These are phyloP conservation scores for Amylostereum areolatum DNA, from an alignment of 1,284 basidiomycete genomes.

Conservation along the genomic window DNA sequence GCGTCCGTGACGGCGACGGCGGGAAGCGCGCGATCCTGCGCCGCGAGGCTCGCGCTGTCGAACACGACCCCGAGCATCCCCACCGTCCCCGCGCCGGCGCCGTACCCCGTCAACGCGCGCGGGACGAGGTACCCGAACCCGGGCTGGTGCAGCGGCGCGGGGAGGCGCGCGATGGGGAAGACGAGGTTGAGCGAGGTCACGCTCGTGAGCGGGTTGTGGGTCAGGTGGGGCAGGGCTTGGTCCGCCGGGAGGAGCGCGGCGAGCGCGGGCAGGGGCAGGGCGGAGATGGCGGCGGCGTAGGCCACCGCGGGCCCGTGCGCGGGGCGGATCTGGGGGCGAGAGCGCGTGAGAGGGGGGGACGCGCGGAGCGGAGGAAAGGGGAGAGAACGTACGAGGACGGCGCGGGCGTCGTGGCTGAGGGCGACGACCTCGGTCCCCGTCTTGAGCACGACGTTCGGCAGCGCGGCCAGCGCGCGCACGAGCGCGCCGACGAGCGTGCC, in stretches of 20 bases:
- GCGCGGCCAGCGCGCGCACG: conserved; percentile 35
- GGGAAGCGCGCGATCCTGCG: conserved; percentile 50
- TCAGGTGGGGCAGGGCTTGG: conserved; percentile 34
- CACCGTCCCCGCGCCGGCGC: conserved; percentile 27
- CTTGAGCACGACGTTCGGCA: conserved; percentile 56
- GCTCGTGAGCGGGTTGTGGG: conserved; percentile 54
- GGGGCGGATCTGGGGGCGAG: conserved; percentile 1
- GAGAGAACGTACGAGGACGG: conserved; percentile 6
- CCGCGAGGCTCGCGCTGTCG: conserved; percentile 70
- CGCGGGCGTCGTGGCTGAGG: conserved; percentile 29
- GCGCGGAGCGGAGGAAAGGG: too few species aligned
- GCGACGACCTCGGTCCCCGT: conserved; percentile 33
- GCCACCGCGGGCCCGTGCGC: neutral
- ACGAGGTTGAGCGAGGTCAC: conserved; percentile 73
- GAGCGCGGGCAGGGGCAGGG: conserved; percentile 60
- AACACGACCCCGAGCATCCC: conserved; percentile 81
- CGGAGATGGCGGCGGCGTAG: conserved; percentile 47
- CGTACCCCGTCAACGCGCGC: conserved; percentile 52
- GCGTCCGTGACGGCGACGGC: conserved; percentile 11
- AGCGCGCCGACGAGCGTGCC: conserved; percentile 62
- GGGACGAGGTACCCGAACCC: conserved; percentile 96
- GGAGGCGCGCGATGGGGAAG: conserved; percentile 48
- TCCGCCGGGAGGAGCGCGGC: conserved; percentile 3
- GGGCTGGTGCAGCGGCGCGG: conserved; percentile 55
- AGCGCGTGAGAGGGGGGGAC: too few species aligned